A percentile compares a stretch with the other conserved stretches of the same genome.
Conservation (phyloP, 148 eudicot species). For the Tetragonia tetragonoides region DNA sequence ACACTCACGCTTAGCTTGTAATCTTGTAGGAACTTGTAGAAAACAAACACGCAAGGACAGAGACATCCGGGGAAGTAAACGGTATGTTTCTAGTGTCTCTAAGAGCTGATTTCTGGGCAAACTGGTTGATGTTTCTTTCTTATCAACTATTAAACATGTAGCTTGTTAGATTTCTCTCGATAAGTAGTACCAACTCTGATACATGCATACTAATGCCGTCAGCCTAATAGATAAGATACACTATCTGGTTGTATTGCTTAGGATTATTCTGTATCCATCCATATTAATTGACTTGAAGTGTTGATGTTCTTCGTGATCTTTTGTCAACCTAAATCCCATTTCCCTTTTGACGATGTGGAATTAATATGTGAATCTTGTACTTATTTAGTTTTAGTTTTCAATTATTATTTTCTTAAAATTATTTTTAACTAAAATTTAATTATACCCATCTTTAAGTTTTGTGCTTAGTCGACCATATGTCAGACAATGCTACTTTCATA, state of each 20-base stretch:
- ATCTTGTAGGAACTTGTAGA: constrained; percentile 39
- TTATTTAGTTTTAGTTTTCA: too few relatives aligned
- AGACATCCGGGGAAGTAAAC: constrained; percentile 20
- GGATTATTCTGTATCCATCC: neutral
- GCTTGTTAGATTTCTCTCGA: neutral
- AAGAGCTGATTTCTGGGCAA: neutral
- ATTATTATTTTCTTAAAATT: too few relatives aligned
- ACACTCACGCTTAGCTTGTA: neutral
- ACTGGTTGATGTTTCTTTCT: constrained; percentile 10
- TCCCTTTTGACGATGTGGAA: neutral
- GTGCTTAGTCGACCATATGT: neutral
- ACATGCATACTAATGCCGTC: neutral
- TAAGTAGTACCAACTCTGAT: neutral
- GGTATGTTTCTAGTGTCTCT: constrained; percentile 16
- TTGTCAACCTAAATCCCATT: neutral
- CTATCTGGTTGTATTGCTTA: neutral
- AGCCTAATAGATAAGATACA: neutral
- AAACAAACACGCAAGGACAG: constrained; percentile 36
- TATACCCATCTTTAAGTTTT: too few relatives aligned
- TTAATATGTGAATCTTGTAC: neutral
- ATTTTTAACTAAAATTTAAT: too few relatives aligned
- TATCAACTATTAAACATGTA: neutral
- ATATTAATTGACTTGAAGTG: neutral
- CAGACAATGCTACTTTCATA: too few relatives aligned
- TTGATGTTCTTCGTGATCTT: neutral